Evolutionary conservation across 1,139 yeast species (phyloP).

Genomic region (Magnusiomyces starmeri): DNA sequence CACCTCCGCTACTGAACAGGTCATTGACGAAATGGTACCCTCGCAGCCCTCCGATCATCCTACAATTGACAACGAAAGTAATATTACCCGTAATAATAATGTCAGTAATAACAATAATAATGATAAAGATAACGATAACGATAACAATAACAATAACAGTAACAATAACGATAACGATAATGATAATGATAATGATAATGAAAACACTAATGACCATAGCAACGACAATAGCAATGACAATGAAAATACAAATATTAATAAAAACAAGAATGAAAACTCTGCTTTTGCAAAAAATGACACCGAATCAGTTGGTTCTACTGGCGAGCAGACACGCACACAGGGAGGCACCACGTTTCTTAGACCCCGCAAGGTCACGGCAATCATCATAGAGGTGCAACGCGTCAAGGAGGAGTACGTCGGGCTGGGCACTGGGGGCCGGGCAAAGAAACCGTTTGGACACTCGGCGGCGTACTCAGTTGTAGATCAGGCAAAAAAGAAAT

Average conservation of each 20-base stretch:
- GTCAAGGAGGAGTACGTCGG: not conserved
- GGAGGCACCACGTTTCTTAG: not conserved
- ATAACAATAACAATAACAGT: not conserved
- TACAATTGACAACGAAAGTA: too few relatives aligned
- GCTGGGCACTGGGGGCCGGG: not conserved
- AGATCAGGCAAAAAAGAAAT: too few relatives aligned
- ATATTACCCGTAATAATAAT: too few relatives aligned
- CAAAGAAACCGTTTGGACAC: not conserved
- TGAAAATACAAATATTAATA: not conserved
- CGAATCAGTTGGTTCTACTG: too few relatives aligned
- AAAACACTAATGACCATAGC: not conserved
- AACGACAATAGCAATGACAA: not conserved
- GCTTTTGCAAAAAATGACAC: too few relatives aligned
- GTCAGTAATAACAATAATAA: too few relatives aligned
- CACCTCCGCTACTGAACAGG: conserved; percentile 19
- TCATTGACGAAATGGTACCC: conserved; percentile 23
- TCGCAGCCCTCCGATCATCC: too few relatives aligned
- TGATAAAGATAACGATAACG: not conserved
- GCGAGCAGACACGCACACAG: not conserved
- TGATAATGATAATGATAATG: conserved; percentile 4
- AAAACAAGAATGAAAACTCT: not conserved
- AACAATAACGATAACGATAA: not conserved
- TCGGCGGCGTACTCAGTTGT: too few relatives aligned
- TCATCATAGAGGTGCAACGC: conserved; percentile 7
- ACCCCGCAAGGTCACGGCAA: conserved; percentile 5